A percentile compares a stretch with the other conserved stretches of the same genome.
phyloP scores from a whole-genome alignment of 2,329 filamentous ascomycete species.

The Hymenoscyphus infarciens region DNA sequence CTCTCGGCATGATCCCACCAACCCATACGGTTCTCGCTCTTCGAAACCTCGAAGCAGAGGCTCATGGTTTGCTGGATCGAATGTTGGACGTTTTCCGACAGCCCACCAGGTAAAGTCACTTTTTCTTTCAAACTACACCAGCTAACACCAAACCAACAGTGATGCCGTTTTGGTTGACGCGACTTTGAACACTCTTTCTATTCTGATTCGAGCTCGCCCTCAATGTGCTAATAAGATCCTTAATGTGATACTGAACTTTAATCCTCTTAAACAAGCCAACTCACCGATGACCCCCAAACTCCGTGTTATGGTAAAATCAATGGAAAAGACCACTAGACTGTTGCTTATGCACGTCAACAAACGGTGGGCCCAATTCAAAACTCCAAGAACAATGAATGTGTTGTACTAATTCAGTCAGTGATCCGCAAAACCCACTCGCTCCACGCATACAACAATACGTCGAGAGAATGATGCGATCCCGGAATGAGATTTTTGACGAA shows the following conservation, averaged over 20 bases:
- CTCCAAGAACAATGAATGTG: conserved; percentile 7
- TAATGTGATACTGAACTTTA: conserved; percentile 83
- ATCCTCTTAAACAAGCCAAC: conserved; percentile 77
- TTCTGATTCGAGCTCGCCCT: conserved; percentile 77
- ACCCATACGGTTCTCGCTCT: conserved; percentile 78
- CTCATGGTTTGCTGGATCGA: conserved; percentile 83
- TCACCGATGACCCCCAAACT: conserved; percentile 73
- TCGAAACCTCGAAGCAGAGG: conserved; percentile 85
- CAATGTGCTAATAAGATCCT: conserved; percentile 81
- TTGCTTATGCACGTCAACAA: conserved; percentile 80
- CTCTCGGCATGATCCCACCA: conserved; percentile 77
- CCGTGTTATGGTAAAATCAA: conserved; percentile 82
- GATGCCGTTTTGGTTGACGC: conserved; percentile 87
- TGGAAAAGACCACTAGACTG: conserved; percentile 88
- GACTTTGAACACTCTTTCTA: conserved; percentile 82
- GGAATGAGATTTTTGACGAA: conserved; percentile 77
- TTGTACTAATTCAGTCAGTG: conserved; percentile 48
- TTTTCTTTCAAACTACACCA: background rate
- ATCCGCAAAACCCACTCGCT: conserved; percentile 72
- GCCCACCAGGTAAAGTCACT: conserved; percentile 61
- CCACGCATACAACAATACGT: conserved; percentile 83
- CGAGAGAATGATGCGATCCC: conserved; percentile 74
- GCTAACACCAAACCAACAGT: conserved; percentile 42
- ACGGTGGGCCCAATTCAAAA: conserved; percentile 48
- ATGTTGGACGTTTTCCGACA: conserved; percentile 84